Conservation (phyloP, 2,329 filamentous ascomycete genomes). For the Paracamarosporium sp. region DNA sequence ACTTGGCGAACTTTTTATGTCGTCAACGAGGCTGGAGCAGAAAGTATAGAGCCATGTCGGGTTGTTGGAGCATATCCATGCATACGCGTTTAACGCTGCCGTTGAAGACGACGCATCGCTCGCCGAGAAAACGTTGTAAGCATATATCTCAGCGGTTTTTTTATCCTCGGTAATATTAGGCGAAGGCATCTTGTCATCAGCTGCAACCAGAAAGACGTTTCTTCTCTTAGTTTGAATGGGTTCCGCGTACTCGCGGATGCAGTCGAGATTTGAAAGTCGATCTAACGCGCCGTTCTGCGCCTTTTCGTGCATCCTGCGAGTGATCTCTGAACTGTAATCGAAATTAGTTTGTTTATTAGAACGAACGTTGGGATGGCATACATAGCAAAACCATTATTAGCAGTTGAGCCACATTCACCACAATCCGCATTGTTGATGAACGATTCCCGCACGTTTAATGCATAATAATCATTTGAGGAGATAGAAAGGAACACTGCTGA, state of each 20-base stretch:
- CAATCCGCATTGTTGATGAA: conserved; percentile 17
- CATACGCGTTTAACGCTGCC: neutral
- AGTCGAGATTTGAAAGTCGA: conserved; percentile 15
- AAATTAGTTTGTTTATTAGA: neutral
- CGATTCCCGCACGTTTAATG: conserved; percentile 15
- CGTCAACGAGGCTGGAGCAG: neutral
- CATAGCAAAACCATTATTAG: neutral
- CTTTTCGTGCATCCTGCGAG: neutral
- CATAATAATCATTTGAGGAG: conserved; percentile 15
- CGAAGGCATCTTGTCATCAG: conserved; percentile 9
- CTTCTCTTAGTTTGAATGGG: conserved; percentile 12
- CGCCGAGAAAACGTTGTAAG: neutral
- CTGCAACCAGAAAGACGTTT: conserved; percentile 16
- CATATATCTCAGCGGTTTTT: neutral
- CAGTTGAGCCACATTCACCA: neutral
- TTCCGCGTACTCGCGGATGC: conserved; percentile 21
- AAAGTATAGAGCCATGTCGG: neutral
- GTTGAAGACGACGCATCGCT: neutral
- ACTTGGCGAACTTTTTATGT: conserved; percentile 3
- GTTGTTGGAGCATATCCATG: conserved; percentile 11
- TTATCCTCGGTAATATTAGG: neutral
- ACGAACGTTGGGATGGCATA: neutral
- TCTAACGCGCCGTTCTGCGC: conserved; percentile 9
- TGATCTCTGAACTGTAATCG: neutral
- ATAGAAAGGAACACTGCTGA: conserved; percentile 28